Percentiles rank a stretch among this genome's conserved stretches.
Evolutionary conservation across 345 rosid genomes (phyloP).

Genomic region (Salix caprea): DNA sequence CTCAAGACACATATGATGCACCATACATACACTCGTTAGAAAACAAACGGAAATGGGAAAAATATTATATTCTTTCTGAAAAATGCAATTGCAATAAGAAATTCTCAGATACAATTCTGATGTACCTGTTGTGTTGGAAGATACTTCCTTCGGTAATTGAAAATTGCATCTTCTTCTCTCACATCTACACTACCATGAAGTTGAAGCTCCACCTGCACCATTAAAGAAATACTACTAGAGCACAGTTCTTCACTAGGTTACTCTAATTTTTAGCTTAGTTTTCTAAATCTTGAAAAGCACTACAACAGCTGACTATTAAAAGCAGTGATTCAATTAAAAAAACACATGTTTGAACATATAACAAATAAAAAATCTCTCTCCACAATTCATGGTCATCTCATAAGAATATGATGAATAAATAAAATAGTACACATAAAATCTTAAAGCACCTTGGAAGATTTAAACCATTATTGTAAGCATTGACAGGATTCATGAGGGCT

Average conservation of each 20-base stretch:
- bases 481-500: neutral
- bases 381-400: neutral
- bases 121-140: constrained; percentile 92
- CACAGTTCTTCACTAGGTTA: constrained; percentile 6
- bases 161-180: constrained; percentile 68
- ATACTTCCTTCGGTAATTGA: constrained; percentile 89
- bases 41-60: neutral
- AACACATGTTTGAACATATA: neutral
- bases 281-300: neutral
- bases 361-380: neutral
- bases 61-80: neutral
- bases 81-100: constrained; percentile 5
- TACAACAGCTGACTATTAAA: neutral
- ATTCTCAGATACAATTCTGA: constrained; percentile 7
- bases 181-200: constrained; percentile 55
- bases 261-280: neutral
- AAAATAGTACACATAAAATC: neutral
- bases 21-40: neutral
- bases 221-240: constrained; percentile 17
- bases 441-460: neutral
- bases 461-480: neutral
- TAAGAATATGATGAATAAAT: neutral
- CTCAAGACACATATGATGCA: neutral
- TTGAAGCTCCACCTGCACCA: constrained; percentile 81
- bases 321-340: neutral